phyloP scores from a whole-genome alignment of 495 filamentous ascomycete genomes.

The Xylaria nigripes region DNA sequence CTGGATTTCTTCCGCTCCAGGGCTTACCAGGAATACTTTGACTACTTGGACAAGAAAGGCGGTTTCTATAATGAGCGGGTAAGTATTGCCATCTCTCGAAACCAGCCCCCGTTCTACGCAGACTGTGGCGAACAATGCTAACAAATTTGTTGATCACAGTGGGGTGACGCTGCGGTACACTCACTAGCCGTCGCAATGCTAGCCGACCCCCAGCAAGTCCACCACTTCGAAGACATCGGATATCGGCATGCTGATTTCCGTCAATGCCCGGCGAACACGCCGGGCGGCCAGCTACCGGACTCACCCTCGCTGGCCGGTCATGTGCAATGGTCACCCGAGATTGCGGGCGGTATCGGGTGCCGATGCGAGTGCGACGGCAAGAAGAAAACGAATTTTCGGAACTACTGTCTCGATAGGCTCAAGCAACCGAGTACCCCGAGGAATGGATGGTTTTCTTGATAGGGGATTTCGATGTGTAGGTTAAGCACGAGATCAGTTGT shows the following conservation, averaged over 20 bases:
- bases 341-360: conserved; percentile 23
- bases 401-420: conserved; percentile 22
- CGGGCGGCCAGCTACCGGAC: conserved; percentile 20
- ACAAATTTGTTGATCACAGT: conserved; percentile 13
- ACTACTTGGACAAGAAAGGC: conserved; percentile 34
- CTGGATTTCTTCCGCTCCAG: conserved; percentile 37
- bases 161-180: conserved; percentile 40
- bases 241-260: conserved; percentile 33
- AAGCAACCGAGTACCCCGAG: conserved; percentile 22
- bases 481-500: too few species aligned
- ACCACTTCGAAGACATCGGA: conserved; percentile 38
- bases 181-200: conserved; percentile 35
- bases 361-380: conserved; percentile 25
- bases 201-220: conserved; percentile 32
- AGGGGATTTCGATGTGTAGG: background rate
- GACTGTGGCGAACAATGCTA: background rate
- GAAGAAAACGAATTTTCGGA: conserved; percentile 10
- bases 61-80: conserved; percentile 39
- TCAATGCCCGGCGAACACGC: conserved; percentile 25
- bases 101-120: background rate
- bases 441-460: conserved; percentile 20
- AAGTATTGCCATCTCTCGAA: conserved; percentile 1
- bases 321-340: conserved; percentile 20
- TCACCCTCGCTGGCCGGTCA: conserved; percentile 13
- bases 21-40: conserved; percentile 35